phyloP scores from a whole-genome alignment of 495 filamentous ascomycete genomes.

The Neurospora sp. region DNA sequence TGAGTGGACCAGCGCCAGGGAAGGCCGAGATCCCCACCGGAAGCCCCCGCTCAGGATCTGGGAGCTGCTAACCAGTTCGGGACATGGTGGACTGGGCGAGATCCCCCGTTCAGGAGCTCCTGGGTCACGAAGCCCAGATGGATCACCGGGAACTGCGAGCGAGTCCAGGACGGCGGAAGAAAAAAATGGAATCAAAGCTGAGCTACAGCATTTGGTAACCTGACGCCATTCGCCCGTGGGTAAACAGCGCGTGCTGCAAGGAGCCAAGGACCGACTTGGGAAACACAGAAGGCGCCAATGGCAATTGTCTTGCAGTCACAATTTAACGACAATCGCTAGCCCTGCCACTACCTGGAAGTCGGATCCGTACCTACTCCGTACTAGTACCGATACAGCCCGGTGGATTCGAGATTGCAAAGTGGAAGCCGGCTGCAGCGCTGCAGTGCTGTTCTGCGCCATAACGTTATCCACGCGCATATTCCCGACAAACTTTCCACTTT shows the following conservation, averaged over 20 bases:
- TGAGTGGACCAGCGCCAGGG: neutral
- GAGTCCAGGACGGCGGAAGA: neutral
- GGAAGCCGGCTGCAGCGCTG: neutral
- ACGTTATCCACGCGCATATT: neutral
- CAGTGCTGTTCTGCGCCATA: neutral
- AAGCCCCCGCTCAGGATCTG: neutral
- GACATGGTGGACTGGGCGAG: neutral
- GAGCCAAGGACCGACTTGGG: neutral
- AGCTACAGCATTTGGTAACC: neutral
- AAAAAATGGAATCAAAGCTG: neutral
- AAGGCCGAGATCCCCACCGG: neutral
- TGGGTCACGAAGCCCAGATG: neutral
- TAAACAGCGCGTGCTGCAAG: neutral
- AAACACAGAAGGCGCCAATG: neutral
- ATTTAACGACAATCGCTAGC: neutral
- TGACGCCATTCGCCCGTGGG: neutral
- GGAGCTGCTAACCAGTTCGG: neutral
- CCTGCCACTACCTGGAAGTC: neutral
- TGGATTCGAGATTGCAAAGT: neutral
- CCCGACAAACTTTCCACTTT: neutral
- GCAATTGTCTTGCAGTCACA: neutral
- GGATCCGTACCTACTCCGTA: neutral
- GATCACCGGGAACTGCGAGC: neutral
- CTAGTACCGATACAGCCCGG: neutral
- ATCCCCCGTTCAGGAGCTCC: neutral